Percentiles rank a stretch among this genome's conserved stretches.
Conservation (phyloP, 2,329 filamentous ascomycete species). For the Colletotrichum sp. region DNA sequence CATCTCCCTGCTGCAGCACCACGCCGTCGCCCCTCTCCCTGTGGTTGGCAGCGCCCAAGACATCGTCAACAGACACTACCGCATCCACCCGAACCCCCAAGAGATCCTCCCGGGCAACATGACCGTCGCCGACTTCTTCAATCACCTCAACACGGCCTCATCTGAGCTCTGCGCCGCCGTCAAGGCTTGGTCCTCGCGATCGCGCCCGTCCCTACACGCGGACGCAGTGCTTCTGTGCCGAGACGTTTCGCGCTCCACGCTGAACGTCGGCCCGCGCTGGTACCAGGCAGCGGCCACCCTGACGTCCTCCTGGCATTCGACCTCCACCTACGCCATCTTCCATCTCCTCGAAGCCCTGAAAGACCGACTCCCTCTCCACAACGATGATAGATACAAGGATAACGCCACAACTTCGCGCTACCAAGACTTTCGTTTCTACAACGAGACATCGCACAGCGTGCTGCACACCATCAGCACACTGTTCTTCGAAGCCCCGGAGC, state of each 20-base stretch:
- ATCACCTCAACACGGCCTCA: not conserved
- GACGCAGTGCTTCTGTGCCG: not conserved
- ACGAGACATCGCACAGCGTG: not conserved
- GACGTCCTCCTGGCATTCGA: not conserved
- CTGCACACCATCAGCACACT: not conserved
- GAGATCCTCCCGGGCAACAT: not conserved
- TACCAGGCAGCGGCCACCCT: not conserved
- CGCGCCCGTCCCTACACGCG: not conserved
- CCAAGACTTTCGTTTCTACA: not conserved
- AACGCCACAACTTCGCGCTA: not conserved
- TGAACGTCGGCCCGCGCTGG: not conserved
- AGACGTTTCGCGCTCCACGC: not conserved
- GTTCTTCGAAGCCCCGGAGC: not conserved
- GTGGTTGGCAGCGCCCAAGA: not conserved
- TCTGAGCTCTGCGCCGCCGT: not conserved
- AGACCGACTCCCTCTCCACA: not conserved
- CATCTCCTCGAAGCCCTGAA: not conserved
- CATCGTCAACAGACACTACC: not conserved
- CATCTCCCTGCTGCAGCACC: not conserved
- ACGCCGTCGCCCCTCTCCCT: not conserved
- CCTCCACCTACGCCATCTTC: not conserved
- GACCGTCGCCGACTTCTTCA: not conserved
- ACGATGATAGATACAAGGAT: not conserved
- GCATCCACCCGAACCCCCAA: not conserved
- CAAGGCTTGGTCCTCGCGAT: not conserved